Evolutionary conservation across 495 filamentous ascomycete species (phyloP).

Genomic region (Evansstolkia leycettana): DNA sequence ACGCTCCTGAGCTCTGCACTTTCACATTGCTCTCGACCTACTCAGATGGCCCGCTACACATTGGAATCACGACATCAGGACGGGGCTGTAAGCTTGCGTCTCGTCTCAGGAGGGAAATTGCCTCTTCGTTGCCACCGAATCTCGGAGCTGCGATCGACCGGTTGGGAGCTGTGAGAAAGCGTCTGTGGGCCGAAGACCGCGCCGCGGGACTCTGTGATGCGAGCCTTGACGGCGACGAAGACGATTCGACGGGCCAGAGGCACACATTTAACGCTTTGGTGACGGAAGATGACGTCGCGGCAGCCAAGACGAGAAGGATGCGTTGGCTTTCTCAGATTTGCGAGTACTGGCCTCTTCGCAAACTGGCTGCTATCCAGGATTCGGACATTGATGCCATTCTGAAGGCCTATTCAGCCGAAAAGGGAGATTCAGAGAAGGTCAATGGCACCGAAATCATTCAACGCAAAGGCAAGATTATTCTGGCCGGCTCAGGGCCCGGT

Average conservation of each 20-base stretch:
- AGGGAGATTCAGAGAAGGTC: conserved; percentile 8
- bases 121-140: conserved; percentile 60
- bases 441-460: conserved; percentile 10
- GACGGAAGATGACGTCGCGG: conserved; percentile 56
- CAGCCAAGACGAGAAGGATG: conserved; percentile 68
- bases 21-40: conserved; percentile 85
- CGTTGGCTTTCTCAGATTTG: conserved; percentile 94
- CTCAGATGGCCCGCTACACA: conserved; percentile 81
- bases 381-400: conserved; percentile 65
- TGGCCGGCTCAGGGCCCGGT: conserved; percentile 88
- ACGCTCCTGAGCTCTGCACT: conserved; percentile 76
- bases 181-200: conserved; percentile 71
- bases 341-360: conserved; percentile 92
- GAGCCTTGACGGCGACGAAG: conserved; percentile 50
- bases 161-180: conserved; percentile 62
- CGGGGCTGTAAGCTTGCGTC: conserved; percentile 90
- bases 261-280: conserved; percentile 78
- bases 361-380: conserved; percentile 68
- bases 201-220: conserved; percentile 34
- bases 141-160: conserved; percentile 73
- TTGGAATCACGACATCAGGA: conserved; percentile 93
- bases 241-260: conserved; percentile 75
- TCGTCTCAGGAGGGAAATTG: conserved; percentile 80
- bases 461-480: conserved; percentile 56
- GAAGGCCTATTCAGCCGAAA: conserved; percentile 43